A percentile compares a stretch with the other conserved stretches of the same genome.
phyloP scores from a whole-genome alignment of 768 basidiomycete species.

The Xerocomellus amylosporus region DNA sequence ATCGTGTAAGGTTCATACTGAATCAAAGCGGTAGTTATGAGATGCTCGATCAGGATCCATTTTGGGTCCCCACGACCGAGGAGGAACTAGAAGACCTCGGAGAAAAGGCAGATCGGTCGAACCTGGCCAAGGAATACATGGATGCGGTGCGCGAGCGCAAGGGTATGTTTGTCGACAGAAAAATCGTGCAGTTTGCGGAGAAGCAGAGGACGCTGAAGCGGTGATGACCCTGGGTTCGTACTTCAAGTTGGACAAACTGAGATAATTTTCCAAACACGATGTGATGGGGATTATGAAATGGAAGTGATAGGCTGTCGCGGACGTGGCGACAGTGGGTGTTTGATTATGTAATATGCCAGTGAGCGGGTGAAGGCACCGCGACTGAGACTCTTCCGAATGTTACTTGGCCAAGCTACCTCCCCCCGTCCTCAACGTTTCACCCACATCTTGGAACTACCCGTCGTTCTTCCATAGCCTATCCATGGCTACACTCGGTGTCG shows the following conservation, averaged over 20 bases:
- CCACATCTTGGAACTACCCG: background rate
- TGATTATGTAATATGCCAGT: conserved; percentile 27
- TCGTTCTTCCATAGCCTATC: conserved; percentile 1
- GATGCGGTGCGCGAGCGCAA: conserved; percentile 88
- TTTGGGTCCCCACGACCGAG: conserved; percentile 97
- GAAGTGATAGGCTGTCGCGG: background rate
- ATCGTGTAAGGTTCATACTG: conserved; percentile 9
- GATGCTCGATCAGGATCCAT: conserved; percentile 89
- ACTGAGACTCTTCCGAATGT: conserved; percentile 13
- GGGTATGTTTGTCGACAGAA: conserved; percentile 92
- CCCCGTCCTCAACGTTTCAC: conserved; percentile 9
- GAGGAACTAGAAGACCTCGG: conserved; percentile 97
- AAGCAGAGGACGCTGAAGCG: conserved; percentile 89
- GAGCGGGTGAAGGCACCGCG: conserved; percentile 10
- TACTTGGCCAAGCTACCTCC: conserved; percentile 13
- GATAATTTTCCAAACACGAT: background rate
- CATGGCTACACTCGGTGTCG: conserved; percentile 28
- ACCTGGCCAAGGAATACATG: conserved; percentile 93
- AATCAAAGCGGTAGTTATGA: conserved; percentile 63
- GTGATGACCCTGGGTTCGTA: conserved; percentile 27
- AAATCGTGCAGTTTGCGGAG: conserved; percentile 94
- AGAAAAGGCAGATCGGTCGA: conserved; percentile 90
- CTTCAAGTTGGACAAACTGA: background rate
- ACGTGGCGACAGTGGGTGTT: conserved; percentile 4
- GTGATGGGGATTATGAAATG: conserved; percentile 10